A percentile compares a stretch with the other conserved stretches of the same genome.
Evolutionary conservation across 2,329 filamentous ascomycete species (phyloP).

Genomic region (Lasiodiplodia hormozganensis): DNA sequence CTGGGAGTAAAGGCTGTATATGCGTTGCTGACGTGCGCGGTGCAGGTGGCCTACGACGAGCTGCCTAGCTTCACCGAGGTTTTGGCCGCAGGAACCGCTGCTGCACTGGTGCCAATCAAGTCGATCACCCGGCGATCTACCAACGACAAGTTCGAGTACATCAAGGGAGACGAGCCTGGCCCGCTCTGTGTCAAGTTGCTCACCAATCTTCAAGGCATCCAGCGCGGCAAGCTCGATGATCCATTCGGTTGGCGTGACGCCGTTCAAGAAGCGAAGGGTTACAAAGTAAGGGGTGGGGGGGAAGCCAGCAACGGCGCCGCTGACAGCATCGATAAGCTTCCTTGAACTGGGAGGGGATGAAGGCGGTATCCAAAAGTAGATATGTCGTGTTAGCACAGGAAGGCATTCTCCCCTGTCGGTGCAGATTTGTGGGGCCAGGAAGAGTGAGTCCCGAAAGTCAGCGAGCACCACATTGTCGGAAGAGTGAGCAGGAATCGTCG

Average conservation of each 20-base stretch:
- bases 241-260: slow-evolving; percentile 73
- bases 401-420: background rate
- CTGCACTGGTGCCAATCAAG: slow-evolving; percentile 87
- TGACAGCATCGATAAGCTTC: slow-evolving; percentile 45
- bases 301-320: slow-evolving; percentile 36
- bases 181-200: slow-evolving; percentile 76
- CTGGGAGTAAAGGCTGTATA: background rate
- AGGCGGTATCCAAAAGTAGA: background rate
- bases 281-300: slow-evolving; percentile 32
- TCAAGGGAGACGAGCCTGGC: slow-evolving; percentile 71
- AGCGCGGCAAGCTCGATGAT: slow-evolving; percentile 80
- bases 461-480: background rate
- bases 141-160: slow-evolving; percentile 63
- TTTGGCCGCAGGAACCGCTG: slow-evolving; percentile 90
- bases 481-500: background rate
- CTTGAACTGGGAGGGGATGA: slow-evolving; percentile 32
- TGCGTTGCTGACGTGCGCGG: slow-evolving; percentile 14
- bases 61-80: slow-evolving; percentile 74
- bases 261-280: slow-evolving; percentile 51
- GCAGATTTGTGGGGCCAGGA: background rate
- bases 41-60: slow-evolving; percentile 70
- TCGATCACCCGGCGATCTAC: slow-evolving; percentile 78
- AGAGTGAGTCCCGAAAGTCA: background rate
- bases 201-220: slow-evolving; percentile 80
- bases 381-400: background rate